Conservation (phyloP, 2,329 filamentous ascomycete species). For the Paraphoma chrysanthemicola region DNA sequence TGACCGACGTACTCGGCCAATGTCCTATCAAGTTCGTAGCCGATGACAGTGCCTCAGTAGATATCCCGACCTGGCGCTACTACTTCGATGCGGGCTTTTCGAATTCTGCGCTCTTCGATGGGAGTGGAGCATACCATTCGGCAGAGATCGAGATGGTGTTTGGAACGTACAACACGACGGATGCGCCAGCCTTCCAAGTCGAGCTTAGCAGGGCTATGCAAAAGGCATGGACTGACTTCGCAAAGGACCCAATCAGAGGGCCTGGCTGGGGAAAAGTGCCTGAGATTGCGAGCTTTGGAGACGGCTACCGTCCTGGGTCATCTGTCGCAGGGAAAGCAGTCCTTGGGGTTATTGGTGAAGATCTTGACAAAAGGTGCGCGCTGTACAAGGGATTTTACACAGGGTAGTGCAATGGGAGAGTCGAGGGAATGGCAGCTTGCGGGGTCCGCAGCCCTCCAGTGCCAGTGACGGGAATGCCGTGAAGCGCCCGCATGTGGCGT, state of each 20-base stretch:
- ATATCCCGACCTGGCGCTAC: not conserved
- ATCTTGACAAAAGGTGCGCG: not conserved
- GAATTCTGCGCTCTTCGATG: not conserved
- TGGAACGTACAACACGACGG: not conserved
- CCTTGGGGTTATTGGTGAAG: not conserved
- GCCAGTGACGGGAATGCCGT: not conserved
- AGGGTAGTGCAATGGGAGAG: not conserved
- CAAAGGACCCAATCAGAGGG: not conserved
- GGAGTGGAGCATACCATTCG: not conserved
- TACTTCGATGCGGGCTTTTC: not conserved
- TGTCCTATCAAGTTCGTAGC: not conserved
- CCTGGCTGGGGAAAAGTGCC: not conserved
- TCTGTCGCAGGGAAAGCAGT: not conserved
- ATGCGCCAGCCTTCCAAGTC: not conserved
- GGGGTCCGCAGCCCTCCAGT: not conserved
- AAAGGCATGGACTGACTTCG: not conserved
- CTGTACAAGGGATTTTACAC: not conserved
- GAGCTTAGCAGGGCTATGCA: not conserved
- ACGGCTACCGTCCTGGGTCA: not conserved
- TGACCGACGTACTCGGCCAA: not conserved
- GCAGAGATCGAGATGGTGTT: not conserved
- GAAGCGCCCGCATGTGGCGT: slow-evolving; percentile 2
- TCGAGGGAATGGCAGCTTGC: not conserved
- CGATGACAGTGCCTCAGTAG: not conserved
- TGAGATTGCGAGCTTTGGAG: not conserved